Percentiles rank a stretch among this genome's conserved stretches.
phyloP scores from a whole-genome alignment of 2,329 filamentous ascomycete genomes.

The Epichloe aotearoae region DNA sequence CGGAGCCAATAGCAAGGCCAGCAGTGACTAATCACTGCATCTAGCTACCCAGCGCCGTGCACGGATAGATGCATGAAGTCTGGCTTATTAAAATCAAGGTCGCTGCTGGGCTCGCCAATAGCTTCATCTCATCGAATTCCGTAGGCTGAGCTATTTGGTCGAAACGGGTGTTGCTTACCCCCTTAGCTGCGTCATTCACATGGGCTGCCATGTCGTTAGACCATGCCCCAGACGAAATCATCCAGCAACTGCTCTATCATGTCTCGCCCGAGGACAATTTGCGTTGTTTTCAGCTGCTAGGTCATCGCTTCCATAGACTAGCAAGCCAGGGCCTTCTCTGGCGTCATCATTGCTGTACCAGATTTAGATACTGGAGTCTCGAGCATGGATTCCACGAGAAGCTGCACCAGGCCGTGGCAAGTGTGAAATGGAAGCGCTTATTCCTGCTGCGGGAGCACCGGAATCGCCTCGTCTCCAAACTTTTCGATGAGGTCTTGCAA shows the following conservation, averaged over 20 bases:
- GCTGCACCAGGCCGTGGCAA: constrained; percentile 35
- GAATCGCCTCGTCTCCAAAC: constrained; percentile 35
- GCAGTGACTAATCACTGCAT: background rate
- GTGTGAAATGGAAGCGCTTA: constrained; percentile 61
- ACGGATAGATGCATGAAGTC: constrained; percentile 5
- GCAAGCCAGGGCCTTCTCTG: constrained; percentile 65
- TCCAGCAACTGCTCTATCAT: constrained; percentile 63
- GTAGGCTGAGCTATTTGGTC: background rate
- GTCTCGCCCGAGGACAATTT: constrained; percentile 42
- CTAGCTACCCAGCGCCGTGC: background rate
- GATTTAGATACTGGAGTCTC: constrained; percentile 64
- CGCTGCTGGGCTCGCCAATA: background rate
- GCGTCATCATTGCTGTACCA: constrained; percentile 56
- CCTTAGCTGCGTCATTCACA: constrained; percentile 5
- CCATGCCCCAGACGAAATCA: constrained; percentile 66
- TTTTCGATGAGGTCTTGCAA: constrained; percentile 57
- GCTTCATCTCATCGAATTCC: constrained; percentile 1
- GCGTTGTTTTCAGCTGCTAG: constrained; percentile 37
- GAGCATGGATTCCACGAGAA: constrained; percentile 47
- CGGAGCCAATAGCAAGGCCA: background rate
- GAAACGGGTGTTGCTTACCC: background rate
- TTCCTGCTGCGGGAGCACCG: constrained; percentile 43
- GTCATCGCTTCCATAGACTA: constrained; percentile 49
- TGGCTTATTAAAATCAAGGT: background rate
- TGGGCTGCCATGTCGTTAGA: constrained; percentile 24